These are phyloP conservation scores for Aspergillus tamarii DNA, from an alignment of 2,329 filamentous ascomycete species.

Conservation along the genomic window DNA sequence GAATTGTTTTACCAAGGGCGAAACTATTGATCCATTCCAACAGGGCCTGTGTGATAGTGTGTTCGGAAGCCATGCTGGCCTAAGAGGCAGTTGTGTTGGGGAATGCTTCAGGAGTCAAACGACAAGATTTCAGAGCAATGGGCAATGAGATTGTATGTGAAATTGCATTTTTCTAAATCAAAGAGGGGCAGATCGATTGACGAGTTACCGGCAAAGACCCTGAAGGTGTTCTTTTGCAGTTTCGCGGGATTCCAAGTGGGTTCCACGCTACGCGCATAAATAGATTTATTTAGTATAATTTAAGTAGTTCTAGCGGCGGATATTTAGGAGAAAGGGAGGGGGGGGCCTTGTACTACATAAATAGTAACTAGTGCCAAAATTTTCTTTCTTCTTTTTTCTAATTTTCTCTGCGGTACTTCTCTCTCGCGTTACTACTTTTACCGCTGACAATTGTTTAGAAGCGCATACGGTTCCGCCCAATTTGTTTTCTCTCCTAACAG, in stretches of 20 bases:
- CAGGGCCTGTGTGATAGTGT: slow-evolving; percentile 48
- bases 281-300: slow-evolving; percentile 3
- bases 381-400: not conserved
- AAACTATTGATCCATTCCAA: slow-evolving; percentile 54
- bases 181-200: not conserved
- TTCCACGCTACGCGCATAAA: slow-evolving; percentile 15
- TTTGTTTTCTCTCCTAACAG: not conserved
- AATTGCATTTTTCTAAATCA: slow-evolving; percentile 7
- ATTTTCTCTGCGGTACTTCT: not conserved
- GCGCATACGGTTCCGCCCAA: too few species aligned
- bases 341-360: not conserved
- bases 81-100: slow-evolving; percentile 9
- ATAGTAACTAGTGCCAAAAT: not conserved
- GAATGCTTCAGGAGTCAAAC: slow-evolving; percentile 26
- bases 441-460: not conserved
- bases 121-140: slow-evolving; percentile 1
- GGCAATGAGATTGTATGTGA: not conserved
- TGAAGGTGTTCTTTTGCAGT: slow-evolving; percentile 5
- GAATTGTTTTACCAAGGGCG: slow-evolving; percentile 46
- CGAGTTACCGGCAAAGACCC: not conserved
- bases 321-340: too few species aligned
- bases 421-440: not conserved
- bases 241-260: slow-evolving; percentile 7
- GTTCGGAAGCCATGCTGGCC: slow-evolving; percentile 48
- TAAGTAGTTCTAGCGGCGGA: slow-evolving; percentile 5